These are phyloP conservation scores for Penicillium robsamsonii DNA, from an alignment of 495 filamentous ascomycete genomes.

Conservation along the genomic window DNA sequence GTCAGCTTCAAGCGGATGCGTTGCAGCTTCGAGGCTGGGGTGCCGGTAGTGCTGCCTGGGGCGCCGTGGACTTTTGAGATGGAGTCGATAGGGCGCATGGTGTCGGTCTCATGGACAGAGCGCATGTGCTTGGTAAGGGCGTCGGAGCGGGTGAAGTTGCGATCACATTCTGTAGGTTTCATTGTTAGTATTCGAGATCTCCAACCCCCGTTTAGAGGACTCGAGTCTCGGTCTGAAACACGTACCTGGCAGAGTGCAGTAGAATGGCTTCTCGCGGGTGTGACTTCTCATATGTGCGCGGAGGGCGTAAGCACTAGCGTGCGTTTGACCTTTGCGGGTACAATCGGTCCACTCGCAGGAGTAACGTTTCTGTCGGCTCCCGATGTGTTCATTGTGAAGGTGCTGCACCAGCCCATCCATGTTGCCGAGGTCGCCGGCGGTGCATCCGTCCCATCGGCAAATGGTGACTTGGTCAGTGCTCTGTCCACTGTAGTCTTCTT, in stretches of 20 bases:
- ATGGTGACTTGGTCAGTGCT: conserved; percentile 78
- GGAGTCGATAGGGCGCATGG: conserved; percentile 81
- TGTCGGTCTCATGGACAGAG: conserved; percentile 96
- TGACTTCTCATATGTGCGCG: conserved; percentile 97
- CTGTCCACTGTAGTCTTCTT: conserved; percentile 77
- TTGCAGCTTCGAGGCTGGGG: conserved; percentile 55
- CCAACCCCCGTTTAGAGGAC: not conserved
- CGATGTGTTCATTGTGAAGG: conserved; percentile 91
- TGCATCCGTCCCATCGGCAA: conserved; percentile 88
- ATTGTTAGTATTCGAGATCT: conserved; percentile 2
- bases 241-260: conserved; percentile 88
- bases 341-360: conserved; percentile 95
- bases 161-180: conserved; percentile 73
- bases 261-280: conserved; percentile 97
- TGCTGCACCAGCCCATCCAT: conserved; percentile 94
- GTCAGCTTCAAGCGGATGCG: conserved; percentile 67
- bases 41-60: conserved; percentile 30
- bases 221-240: not conserved
- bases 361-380: conserved; percentile 78
- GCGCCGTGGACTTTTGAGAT: conserved; percentile 59
- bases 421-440: conserved; percentile 74
- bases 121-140: conserved; percentile 98
- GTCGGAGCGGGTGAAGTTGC: conserved; percentile 94
- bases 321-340: conserved; percentile 76
- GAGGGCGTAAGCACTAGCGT: conserved; percentile 92